A percentile compares a stretch with the other conserved stretches of the same genome.
phyloP scores from a whole-genome alignment of 176 grass and related monocot species.

The Luzula sylvatica region DNA sequence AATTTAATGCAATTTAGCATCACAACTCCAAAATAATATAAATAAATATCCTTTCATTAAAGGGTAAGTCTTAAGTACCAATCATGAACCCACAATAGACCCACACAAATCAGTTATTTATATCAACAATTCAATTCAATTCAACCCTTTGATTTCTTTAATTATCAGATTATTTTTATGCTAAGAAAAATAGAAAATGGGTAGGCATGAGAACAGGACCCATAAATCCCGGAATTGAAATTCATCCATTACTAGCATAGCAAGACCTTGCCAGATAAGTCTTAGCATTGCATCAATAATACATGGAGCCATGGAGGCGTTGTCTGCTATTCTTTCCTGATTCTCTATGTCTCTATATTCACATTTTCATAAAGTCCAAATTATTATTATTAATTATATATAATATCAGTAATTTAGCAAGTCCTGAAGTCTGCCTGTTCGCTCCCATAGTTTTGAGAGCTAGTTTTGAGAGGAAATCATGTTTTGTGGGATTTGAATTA shows the following conservation, averaged over 20 bases:
- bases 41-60: too few relatives aligned
- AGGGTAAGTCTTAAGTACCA: too few relatives aligned
- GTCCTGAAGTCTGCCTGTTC: too few relatives aligned
- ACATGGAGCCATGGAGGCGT: not conserved
- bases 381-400: too few relatives aligned
- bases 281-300: conserved; percentile 8
- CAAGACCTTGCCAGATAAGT: not conserved
- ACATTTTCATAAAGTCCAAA: not conserved
- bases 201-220: not conserved
- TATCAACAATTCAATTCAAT: not conserved
- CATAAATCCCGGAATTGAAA: conserved; percentile 15
- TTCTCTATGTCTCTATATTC: not conserved
- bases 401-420: too few relatives aligned
- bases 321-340: conserved; percentile 1
- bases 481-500: too few relatives aligned
- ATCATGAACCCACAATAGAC: not conserved
- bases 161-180: not conserved
- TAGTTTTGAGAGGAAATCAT: too few relatives aligned
- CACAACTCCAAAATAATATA: too few relatives aligned
- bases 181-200: not conserved
- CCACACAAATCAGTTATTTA: not conserved
- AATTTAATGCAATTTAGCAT: too few relatives aligned
- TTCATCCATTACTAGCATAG: not conserved
- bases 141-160: not conserved
- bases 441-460: too few relatives aligned